phyloP scores from a whole-genome alignment of 1,139 yeast species.

The Zygosaccharomyces sapae region DNA sequence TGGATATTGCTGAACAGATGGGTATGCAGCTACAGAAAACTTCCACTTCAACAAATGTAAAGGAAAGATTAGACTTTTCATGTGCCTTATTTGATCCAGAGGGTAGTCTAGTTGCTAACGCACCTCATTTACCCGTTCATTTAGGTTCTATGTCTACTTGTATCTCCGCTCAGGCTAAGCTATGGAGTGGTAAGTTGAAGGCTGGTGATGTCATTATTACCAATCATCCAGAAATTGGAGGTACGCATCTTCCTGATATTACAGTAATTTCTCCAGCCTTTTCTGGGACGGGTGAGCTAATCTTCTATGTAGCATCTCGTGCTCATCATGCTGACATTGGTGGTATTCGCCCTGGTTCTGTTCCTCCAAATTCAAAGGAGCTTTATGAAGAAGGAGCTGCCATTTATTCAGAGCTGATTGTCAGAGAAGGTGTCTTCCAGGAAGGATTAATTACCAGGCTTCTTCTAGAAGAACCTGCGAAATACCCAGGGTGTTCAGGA shows the following conservation, averaged over 20 bases:
- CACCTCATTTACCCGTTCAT: slow-evolving; percentile 86
- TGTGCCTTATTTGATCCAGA: slow-evolving; percentile 75
- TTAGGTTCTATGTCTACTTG: slow-evolving; percentile 85
- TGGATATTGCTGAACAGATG: slow-evolving; percentile 90
- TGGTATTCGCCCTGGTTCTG: slow-evolving; percentile 46
- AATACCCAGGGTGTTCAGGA: slow-evolving; percentile 46
- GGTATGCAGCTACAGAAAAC: slow-evolving; percentile 77
- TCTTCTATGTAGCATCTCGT: slow-evolving; percentile 47
- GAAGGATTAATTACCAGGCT: slow-evolving; percentile 39
- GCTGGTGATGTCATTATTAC: slow-evolving; percentile 75
- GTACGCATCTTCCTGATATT: slow-evolving; percentile 78
- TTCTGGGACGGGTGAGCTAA: slow-evolving; percentile 36
- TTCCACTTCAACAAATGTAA: slow-evolving; percentile 79
- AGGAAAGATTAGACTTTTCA: slow-evolving; percentile 77
- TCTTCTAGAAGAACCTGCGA: slow-evolving; percentile 42
- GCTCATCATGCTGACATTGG: slow-evolving; percentile 55
- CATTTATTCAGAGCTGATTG: slow-evolving; percentile 43
- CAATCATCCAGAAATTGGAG: slow-evolving; percentile 78
- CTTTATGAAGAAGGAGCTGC: slow-evolving; percentile 49
- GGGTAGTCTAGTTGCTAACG: slow-evolving; percentile 79
- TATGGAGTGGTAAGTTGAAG: slow-evolving; percentile 56
- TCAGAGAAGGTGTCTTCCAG: slow-evolving; percentile 42
- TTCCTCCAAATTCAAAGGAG: slow-evolving; percentile 47
- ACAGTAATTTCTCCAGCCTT: slow-evolving; percentile 63
- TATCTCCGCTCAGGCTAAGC: slow-evolving; percentile 60